Base-by-base conservation (phyloP, 1,284 basidiomycete genomes). In the Cryptococcus sp. region DNA sequence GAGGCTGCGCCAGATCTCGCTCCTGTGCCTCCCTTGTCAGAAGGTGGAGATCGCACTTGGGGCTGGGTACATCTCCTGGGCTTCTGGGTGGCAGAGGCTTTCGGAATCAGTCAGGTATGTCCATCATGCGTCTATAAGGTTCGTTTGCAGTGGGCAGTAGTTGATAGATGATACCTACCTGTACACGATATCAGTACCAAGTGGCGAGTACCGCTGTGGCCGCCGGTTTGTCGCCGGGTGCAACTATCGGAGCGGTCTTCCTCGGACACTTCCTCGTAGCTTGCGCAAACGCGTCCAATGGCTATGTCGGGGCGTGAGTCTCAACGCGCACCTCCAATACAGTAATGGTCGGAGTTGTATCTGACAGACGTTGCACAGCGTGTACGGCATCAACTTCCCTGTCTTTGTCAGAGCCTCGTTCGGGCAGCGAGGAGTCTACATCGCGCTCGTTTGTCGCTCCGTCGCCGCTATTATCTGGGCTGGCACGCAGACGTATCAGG, bases 211-310 rank as follows among this genome's bases (percentile, higher is more conserved):
- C 54, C 8, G 40, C 58, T n/a, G 59, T 67, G 45, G 53, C 59
- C 5, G 60, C 60, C 8, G 66, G 66, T 35, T 57, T 67, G 1
- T 61, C 60, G 8, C 66, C 66, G 0, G 63, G 59, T 22, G 59
- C 60, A 0, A 62, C 63, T 16, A 67, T 67, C 50, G 66, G 60
- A 13, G 66, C 66, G 11, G 63, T 67, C n/a, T 52, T 65, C 5
- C 60, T 67, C 31, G 65, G 65, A 13, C 65, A 67, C 53, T 64
- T 59, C 57, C 44, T 67, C 38, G 52, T 67, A 27, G 54, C 46
- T 22, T 53, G 52, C 13, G 56, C 59, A 23, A 59, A 59, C 55
- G 62, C 65, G 1, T 47, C 49, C 0, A 64, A 53, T 20, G 65
- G 62, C 6, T 66, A 41, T 10, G 61, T 66, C 40, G 65, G 65